phyloP scores from a whole-genome alignment of 345 rosid species.

The Punica granatum region DNA sequence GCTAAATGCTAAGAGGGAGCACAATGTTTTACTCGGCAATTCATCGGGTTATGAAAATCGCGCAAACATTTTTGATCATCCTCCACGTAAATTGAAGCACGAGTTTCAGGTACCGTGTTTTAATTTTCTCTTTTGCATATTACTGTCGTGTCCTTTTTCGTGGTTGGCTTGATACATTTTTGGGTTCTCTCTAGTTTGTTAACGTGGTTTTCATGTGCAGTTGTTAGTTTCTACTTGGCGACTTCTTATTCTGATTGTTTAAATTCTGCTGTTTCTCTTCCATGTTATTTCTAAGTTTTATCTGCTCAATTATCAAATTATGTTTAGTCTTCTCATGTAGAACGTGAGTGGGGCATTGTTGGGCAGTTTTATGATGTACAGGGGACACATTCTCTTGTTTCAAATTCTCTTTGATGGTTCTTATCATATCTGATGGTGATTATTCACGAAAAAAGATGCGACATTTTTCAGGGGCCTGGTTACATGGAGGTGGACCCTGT shows the following conservation, averaged over 20 bases:
- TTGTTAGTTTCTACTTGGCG: neutral
- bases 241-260: neutral
- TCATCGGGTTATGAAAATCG: slow-evolving; percentile 15
- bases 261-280: neutral
- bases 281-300: neutral
- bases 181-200: neutral
- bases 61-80: slow-evolving; percentile 23
- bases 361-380: neutral
- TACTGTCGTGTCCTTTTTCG: neutral
- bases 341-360: neutral
- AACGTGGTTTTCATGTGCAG: neutral
- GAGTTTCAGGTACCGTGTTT: slow-evolving; percentile 38
- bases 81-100: slow-evolving; percentile 18
- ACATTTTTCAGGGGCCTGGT: slow-evolving; percentile 39
- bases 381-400: neutral
- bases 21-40: slow-evolving; percentile 8
- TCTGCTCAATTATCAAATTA: neutral
- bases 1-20: slow-evolving; percentile 15
- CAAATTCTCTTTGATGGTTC: neutral
- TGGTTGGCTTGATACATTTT: neutral
- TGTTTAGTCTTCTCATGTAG: neutral
- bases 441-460: neutral
- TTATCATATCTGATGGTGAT: neutral
- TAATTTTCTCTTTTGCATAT: neutral
- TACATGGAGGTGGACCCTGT: slow-evolving; percentile 37